Conservation (phyloP, 202 grass and related monocot species). For the Tripidium arundinaceum region DNA sequence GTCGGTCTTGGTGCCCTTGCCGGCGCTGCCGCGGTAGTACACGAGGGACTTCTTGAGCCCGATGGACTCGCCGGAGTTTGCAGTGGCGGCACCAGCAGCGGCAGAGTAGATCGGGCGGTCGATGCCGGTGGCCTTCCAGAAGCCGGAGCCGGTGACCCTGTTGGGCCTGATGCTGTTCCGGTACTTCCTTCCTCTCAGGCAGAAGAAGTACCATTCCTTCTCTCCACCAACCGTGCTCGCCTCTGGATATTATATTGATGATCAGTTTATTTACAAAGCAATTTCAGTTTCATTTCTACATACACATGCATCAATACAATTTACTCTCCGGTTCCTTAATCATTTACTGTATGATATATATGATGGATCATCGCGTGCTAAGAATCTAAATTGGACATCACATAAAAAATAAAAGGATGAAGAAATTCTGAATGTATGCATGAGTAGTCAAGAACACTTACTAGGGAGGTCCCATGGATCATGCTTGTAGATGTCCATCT, state of each 20-base stretch:
- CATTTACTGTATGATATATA: background rate
- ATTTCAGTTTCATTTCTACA: background rate
- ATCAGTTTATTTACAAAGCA: background rate
- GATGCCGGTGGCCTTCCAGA: constrained; percentile 99
- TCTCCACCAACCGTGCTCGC: constrained; percentile 60
- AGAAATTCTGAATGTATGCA: background rate
- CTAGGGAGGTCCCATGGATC: constrained; percentile 94
- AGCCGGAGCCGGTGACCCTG: constrained; percentile 78
- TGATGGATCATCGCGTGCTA: background rate
- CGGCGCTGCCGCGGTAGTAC: constrained; percentile 79
- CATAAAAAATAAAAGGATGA: background rate
- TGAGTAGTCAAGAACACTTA: constrained; percentile 33
- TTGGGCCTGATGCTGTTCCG: constrained; percentile 96
- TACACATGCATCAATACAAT: background rate
- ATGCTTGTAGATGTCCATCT: constrained; percentile 90
- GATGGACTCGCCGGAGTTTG: constrained; percentile 41
- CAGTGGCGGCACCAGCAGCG: background rate
- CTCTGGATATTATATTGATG: constrained; percentile 13
- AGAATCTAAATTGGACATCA: background rate
- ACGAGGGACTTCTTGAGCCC: constrained; percentile 98
- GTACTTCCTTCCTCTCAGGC: constrained; percentile 97
- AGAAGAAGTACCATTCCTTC: constrained; percentile 97
- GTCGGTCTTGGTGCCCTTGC: constrained; percentile 91
- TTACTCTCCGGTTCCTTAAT: background rate
- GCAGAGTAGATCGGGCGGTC: constrained; percentile 74